phyloP scores from a whole-genome alignment of 2,329 filamentous ascomycete species.

The Colletotrichum phormii region DNA sequence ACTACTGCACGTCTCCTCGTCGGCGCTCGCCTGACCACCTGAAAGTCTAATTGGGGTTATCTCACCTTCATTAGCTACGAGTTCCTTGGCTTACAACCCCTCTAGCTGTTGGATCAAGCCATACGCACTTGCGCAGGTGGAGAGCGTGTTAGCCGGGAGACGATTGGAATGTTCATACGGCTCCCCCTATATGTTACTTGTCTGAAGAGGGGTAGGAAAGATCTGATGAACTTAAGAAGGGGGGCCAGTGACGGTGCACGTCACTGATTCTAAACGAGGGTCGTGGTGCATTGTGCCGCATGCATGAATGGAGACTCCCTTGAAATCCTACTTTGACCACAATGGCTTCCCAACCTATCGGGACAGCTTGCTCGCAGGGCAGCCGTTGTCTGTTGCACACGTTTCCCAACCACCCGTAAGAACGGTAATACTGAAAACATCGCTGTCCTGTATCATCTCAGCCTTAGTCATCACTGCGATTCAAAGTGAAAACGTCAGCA shows the following conservation, averaged over 20 bases:
- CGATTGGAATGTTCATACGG: constrained; percentile 15
- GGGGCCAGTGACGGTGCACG: background rate
- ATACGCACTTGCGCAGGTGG: background rate
- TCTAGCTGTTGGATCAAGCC: background rate
- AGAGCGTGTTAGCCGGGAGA: constrained; percentile 24
- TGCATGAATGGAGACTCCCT: constrained; percentile 29
- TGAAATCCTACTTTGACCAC: constrained; percentile 6
- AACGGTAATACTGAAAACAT: constrained; percentile 29
- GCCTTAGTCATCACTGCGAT: constrained; percentile 28
- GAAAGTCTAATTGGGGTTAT: constrained; percentile 20
- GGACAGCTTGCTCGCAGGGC: constrained; percentile 13
- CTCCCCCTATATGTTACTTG: background rate
- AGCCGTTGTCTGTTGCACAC: constrained; percentile 24
- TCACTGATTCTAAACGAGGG: constrained; percentile 13
- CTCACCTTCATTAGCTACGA: background rate
- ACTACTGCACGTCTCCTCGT: constrained; percentile 17
- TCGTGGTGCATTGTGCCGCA: constrained; percentile 24
- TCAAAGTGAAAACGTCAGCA: constrained; percentile 9
- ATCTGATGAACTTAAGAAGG: background rate
- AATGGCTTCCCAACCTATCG: constrained; percentile 3
- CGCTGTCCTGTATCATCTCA: constrained; percentile 10
- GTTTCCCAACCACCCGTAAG: constrained; percentile 5
- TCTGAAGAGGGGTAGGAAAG: background rate
- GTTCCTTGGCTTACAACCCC: background rate
- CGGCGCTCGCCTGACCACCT: background rate